Percentiles rank a stretch among this genome's conserved stretches.
Conservation (phyloP, 306 rosid genomes). For the Quercus variabilis region DNA sequence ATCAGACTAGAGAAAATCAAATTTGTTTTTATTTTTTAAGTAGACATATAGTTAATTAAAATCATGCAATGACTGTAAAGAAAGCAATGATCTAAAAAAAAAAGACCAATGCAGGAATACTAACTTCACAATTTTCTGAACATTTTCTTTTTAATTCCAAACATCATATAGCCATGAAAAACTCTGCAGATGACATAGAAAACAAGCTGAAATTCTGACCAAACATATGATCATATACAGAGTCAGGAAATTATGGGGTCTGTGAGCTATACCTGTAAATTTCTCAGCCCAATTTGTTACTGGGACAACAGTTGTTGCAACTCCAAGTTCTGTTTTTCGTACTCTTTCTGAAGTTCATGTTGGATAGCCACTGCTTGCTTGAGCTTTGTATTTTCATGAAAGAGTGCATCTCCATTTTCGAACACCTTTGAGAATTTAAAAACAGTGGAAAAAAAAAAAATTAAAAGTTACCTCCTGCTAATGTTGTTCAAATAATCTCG, state of each 20-base stretch:
- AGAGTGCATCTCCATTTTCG: conserved; percentile 60
- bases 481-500: no score
- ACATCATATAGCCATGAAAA: neutral
- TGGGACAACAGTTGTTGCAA: conserved; percentile 64
- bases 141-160: neutral
- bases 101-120: neutral
- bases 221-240: neutral
- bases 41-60: neutral
- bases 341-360: conserved; percentile 73
- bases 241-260: neutral
- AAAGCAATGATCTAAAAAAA: neutral
- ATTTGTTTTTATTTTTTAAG: neutral
- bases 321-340: conserved; percentile 59
- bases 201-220: neutral
- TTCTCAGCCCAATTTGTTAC: conserved; percentile 74
- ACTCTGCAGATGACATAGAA: neutral
- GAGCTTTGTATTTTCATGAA: conserved; percentile 67
- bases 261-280: conserved; percentile 54
- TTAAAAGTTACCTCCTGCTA: no score
- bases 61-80: neutral
- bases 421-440: no score
- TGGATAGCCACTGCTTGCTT: conserved; percentile 73
- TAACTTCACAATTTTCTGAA: neutral
- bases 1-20: neutral
- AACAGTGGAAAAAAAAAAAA: no score